Conservation (phyloP, 345 rosid genomes). For the Citrus maxima region DNA sequence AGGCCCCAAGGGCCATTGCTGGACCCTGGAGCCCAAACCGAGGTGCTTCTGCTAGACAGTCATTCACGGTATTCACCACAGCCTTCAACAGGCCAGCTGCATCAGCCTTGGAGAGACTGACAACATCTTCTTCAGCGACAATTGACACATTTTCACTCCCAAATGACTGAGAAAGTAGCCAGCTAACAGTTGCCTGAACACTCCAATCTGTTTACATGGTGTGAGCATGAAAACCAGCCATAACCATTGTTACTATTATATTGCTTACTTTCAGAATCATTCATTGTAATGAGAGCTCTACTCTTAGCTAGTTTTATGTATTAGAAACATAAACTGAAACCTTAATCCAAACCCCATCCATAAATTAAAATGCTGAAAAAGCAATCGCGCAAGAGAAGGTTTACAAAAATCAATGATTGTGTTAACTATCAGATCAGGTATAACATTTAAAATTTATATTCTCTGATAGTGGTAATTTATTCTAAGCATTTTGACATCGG, state of each 20-base stretch:
- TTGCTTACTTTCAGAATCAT: not conserved
- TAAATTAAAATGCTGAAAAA: not conserved
- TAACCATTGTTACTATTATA: not conserved
- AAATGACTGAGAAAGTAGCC: slow-evolving; percentile 42
- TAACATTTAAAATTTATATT: not conserved
- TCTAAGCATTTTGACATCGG: not conserved
- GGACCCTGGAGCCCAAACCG: slow-evolving; percentile 47
- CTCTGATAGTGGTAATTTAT: not conserved
- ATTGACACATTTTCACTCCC: slow-evolving; percentile 38
- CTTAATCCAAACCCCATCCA: not conserved
- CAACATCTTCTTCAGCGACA: slow-evolving; percentile 54
- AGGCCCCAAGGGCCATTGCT: slow-evolving; percentile 18
- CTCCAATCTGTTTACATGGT: slow-evolving; percentile 43
- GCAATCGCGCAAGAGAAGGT: not conserved
- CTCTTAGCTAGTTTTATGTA: not conserved
- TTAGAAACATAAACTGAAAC: not conserved
- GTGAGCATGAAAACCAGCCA: slow-evolving; percentile 11
- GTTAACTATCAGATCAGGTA: not conserved
- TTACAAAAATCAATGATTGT: not conserved
- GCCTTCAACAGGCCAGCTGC: slow-evolving; percentile 28
- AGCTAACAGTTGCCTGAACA: slow-evolving; percentile 56
- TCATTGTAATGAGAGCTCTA: not conserved
- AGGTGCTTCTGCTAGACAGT: slow-evolving; percentile 40
- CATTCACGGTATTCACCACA: slow-evolving; percentile 43
- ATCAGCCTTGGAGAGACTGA: slow-evolving; percentile 29